A percentile compares a stretch with the other conserved stretches of the same genome.
phyloP scores from a whole-genome alignment of 176 grass and related monocot genomes.

The Zizania latifolia region DNA sequence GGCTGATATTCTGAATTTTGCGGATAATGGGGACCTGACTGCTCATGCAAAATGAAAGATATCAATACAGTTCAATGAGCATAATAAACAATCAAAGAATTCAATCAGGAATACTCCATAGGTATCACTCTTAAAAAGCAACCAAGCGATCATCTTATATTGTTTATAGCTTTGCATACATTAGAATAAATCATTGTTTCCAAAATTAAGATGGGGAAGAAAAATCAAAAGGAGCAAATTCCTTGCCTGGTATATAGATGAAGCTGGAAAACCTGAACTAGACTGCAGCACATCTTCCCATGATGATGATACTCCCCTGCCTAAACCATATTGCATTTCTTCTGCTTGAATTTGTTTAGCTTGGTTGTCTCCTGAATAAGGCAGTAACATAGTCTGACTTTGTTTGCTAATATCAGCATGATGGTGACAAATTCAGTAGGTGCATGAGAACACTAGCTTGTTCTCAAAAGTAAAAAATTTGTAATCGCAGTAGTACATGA shows the following conservation, averaged over 20 bases:
- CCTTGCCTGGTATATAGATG: conserved; percentile 50
- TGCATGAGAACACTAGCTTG: too few species aligned
- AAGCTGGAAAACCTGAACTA: conserved; percentile 39
- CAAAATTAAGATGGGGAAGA: background rate
- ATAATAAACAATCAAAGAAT: conserved; percentile 12
- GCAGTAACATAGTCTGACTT: background rate
- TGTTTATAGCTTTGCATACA: background rate
- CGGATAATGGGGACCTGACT: conserved; percentile 33
- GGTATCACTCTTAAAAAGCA: background rate
- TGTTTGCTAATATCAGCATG: conserved; percentile 23
- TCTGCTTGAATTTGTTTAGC: conserved; percentile 43
- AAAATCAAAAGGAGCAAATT: background rate
- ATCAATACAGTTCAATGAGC: conserved; percentile 27
- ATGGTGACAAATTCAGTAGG: too few species aligned
- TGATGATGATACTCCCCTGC: conserved; percentile 45
- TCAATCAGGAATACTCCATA: background rate
- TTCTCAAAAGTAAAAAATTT: too few species aligned
- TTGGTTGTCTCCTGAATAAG: conserved; percentile 42
- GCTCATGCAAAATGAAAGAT: conserved; percentile 32
- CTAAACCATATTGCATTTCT: conserved; percentile 36
- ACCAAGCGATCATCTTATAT: background rate
- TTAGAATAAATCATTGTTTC: background rate
- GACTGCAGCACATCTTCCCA: conserved; percentile 87
- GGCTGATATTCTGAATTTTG: conserved; percentile 39
- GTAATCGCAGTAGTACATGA: background rate